A percentile compares a stretch with the other conserved stretches of the same genome.
Evolutionary conservation across 192 early-diverging fungal species (phyloP).

Genomic region (Dissophora globulifera): DNA sequence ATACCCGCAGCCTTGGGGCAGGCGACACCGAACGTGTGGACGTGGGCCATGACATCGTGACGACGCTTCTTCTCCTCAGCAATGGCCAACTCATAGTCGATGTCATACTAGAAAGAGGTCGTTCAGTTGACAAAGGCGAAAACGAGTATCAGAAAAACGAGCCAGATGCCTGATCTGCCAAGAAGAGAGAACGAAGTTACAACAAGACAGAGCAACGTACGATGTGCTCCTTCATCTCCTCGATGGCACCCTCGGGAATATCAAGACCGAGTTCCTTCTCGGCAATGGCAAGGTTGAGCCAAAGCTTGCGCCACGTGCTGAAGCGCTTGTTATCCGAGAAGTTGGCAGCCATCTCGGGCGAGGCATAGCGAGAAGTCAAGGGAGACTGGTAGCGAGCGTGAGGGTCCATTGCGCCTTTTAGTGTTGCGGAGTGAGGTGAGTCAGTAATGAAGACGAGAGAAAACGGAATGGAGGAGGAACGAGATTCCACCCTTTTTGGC

Average conservation of each 20-base stretch:
- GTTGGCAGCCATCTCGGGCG: conserved; percentile 95
- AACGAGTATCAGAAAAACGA: conserved; percentile 1
- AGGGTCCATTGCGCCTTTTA: conserved; percentile 42
- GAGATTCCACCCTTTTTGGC: conserved; percentile 2
- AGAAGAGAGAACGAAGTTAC: background rate
- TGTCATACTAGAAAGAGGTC: conserved; percentile 61
- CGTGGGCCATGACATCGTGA: conserved; percentile 99
- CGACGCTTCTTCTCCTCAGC: conserved; percentile 92
- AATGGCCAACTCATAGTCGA: conserved; percentile 90
- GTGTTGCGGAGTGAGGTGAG: background rate
- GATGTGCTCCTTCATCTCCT: conserved; percentile 90
- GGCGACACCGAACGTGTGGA: conserved; percentile 92
- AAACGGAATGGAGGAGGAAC: background rate
- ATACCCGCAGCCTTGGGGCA: conserved; percentile 90
- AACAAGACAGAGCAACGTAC: conserved; percentile 22
- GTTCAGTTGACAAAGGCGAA: conserved; percentile 3
- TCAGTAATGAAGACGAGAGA: conserved; percentile 1
- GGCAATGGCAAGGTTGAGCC: conserved; percentile 92
- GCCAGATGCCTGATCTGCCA: no score
- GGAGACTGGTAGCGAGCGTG: conserved; percentile 94
- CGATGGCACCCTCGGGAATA: conserved; percentile 87
- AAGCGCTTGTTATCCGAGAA: conserved; percentile 97
- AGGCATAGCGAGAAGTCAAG: conserved; percentile 97
- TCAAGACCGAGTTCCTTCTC: conserved; percentile 91
- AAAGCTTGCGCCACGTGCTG: conserved; percentile 94